phyloP scores from a whole-genome alignment of 495 filamentous ascomycete genomes.

The Corynascus novoguineensis region DNA sequence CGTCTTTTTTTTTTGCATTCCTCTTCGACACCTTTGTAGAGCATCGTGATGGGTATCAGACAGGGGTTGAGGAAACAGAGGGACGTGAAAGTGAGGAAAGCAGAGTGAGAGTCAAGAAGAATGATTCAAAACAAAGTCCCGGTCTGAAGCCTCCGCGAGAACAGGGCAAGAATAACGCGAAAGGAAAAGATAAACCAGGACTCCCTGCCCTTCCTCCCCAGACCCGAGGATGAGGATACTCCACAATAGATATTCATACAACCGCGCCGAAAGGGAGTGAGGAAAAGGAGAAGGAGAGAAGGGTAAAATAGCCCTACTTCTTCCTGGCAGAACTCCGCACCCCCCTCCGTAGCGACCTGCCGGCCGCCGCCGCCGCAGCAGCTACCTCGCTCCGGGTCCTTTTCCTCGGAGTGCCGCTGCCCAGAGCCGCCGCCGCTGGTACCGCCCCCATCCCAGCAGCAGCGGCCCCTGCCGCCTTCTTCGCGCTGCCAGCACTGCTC shows the following conservation, averaged over 20 bases:
- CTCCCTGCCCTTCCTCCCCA: no score
- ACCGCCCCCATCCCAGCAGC: not conserved
- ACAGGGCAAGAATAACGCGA: no score
- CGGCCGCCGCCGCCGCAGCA: not conserved
- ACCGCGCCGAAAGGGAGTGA: no score
- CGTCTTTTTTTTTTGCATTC: no score
- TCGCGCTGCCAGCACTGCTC: not conserved
- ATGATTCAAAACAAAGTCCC: no score
- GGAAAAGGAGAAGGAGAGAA: no score
- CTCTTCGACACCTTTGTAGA: not conserved
- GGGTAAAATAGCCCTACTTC: not conserved
- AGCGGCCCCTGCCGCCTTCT: not conserved
- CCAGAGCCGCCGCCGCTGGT: not conserved
- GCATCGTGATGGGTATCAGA: not conserved
- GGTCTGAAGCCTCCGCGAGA: no score
- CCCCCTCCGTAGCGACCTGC: conserved; percentile 6
- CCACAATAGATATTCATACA: no score
- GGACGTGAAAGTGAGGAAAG: not conserved
- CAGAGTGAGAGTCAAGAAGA: no score
- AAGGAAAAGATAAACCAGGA: no score
- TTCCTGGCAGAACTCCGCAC: conserved; percentile 4
- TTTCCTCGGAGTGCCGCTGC: not conserved
- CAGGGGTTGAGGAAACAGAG: not conserved
- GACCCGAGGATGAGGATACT: no score
- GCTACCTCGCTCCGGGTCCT: conserved; percentile 3